A percentile compares a stretch with the other conserved stretches of the same genome.
These are phyloP conservation scores for Candida namnaoensis DNA, from an alignment of 805 yeast species.

Conservation along the genomic window DNA sequence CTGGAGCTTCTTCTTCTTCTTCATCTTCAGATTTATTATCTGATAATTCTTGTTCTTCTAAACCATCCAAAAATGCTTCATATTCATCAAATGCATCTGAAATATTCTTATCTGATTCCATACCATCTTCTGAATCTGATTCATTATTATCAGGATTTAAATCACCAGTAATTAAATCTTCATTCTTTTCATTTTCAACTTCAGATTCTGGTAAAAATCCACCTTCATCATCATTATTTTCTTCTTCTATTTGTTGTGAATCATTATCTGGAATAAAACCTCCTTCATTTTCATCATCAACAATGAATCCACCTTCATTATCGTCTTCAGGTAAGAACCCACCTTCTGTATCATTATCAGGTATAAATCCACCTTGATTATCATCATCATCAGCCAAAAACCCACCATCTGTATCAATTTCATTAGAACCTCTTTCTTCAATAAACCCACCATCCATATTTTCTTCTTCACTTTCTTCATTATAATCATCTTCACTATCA, in stretches of 20 bases:
- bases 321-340: not conserved
- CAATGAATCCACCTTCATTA: not conserved
- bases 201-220: slow-evolving; percentile 4
- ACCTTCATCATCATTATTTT: slow-evolving; percentile 2
- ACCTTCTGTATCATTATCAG: slow-evolving; percentile 3
- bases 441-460: slow-evolving; percentile 10
- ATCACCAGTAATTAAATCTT: slow-evolving; percentile 1
- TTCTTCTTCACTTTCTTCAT: slow-evolving; percentile 4
- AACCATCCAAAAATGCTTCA: slow-evolving; percentile 14
- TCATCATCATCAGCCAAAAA: slow-evolving; percentile 4
- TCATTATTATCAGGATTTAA: slow-evolving; percentile 4
- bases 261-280: not conserved
- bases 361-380: slow-evolving; percentile 20
- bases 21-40: slow-evolving; percentile 1
- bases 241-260: slow-evolving; percentile 1
- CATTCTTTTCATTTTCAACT: not conserved
- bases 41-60: slow-evolving; percentile 3
- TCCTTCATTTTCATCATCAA: not conserved
- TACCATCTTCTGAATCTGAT: not conserved
- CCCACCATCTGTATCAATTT: slow-evolving; percentile 2
- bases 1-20: slow-evolving; percentile 2
- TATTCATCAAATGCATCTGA: slow-evolving; percentile 10
- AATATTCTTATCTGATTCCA: not conserved
- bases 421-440: slow-evolving; percentile 2
- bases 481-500: slow-evolving; percentile 4